phyloP scores from a whole-genome alignment of 257 asterid genomes.

The Nicotiana benthamiana region DNA sequence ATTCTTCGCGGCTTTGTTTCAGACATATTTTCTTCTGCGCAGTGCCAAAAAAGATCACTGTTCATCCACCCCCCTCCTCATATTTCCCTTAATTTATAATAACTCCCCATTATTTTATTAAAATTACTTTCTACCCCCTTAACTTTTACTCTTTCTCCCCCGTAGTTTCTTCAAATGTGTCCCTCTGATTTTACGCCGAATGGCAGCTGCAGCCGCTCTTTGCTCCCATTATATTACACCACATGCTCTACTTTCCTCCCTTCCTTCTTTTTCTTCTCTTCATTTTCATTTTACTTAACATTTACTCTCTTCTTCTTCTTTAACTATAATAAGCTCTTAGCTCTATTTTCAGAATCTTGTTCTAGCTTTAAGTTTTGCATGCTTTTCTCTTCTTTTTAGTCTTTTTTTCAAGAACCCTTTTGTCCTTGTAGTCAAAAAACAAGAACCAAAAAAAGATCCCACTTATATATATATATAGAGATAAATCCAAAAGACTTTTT shows the following conservation, averaged over 20 bases:
- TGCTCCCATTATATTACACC: constrained; percentile 73
- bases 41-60: constrained; percentile 35
- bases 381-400: not conserved
- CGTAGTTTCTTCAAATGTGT: constrained; percentile 5
- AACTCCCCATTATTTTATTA: not conserved
- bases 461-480: not conserved
- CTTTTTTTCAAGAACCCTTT: not conserved
- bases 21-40: constrained; percentile 38
- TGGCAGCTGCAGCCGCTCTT: constrained; percentile 81
- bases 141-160: not conserved
- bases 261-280: constrained; percentile 5
- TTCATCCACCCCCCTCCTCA: not conserved
- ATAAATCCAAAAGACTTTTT: not conserved
- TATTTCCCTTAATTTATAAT: not conserved
- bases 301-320: constrained; percentile 11
- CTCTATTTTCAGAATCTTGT: not conserved
- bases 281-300: constrained; percentile 3
- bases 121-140: not conserved
- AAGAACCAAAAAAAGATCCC: not conserved
- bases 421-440: not conserved
- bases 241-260: constrained; percentile 34
- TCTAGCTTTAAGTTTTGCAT: constrained; percentile 1
- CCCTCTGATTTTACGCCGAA: constrained; percentile 79
- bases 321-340: constrained; percentile 16
- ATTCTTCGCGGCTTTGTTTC: constrained; percentile 49